Evolutionary conservation across 177 flowering plant genomes (phyloP), one percentile per base, ranked within the genome.

Genomic region (Telopea speciosissima): DNA sequence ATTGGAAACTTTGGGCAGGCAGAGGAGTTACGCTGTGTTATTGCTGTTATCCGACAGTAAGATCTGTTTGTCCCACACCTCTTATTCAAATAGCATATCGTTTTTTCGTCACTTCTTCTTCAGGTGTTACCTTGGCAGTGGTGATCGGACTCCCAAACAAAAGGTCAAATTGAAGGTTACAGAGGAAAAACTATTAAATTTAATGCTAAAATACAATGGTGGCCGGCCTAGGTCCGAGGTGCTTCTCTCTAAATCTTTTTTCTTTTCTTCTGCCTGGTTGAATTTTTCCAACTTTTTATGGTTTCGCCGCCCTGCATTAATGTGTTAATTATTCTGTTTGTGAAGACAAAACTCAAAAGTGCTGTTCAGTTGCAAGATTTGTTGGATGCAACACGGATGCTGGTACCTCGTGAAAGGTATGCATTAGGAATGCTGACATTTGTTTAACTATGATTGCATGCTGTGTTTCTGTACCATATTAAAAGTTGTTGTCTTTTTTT

Each of bases 81-180:
- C 49, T 40, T 40, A 17, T 52, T 70, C 66, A 42, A 40, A 13
- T 78, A 33, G 9, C 31, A 60, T 28, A 36, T 52, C 8, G 4
- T 22, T 19, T 49, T 14, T 14, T 26, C 54, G 3, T 66, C 13
- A 2, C 24, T 60, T 54, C 61, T 74, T 33, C 49, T 54, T 49
- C 24, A 2, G 60, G 11, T 78, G 76, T 70, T 66, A 24, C 44
- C 22, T 68, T 70, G 25, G 62, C 87, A 96, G 99, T 85, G 99
- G 99, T 71, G 99, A 96, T 82, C 88, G 99, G 78, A 96, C 99
- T 67, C 97, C 99, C 54, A 96, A 96, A 76, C 99, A 96, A 80
- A 96, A 96, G 77, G 99, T 96, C 76, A 96, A 96, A 76, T 74
- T 96, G 84, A 93, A 89, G 80, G 96, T 96, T 66, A 91, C 99